Conservation (phyloP, 2,329 filamentous ascomycete genomes). For the Cylindrodendrum hubeiense region DNA sequence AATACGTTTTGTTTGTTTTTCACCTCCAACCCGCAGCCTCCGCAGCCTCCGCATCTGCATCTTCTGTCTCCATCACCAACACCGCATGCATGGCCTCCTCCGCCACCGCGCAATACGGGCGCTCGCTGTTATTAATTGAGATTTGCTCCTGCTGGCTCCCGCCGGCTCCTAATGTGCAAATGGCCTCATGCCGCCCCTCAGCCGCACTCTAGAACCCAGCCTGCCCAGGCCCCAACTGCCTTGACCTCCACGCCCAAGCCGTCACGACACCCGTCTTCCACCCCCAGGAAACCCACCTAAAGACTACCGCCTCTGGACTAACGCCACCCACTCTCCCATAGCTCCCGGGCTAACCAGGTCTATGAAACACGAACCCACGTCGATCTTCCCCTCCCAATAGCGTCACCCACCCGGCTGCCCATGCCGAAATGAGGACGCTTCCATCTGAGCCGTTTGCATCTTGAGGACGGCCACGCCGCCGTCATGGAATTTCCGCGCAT, state of each 20-base stretch:
- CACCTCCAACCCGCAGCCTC: neutral
- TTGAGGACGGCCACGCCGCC: slow-evolving; percentile 2
- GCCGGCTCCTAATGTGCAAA: slow-evolving; percentile 3
- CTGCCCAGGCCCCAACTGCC: neutral
- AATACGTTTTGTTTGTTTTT: neutral
- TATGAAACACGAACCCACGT: slow-evolving; percentile 38
- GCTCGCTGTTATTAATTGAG: neutral
- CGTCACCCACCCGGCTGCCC: slow-evolving; percentile 22
- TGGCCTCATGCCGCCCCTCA: slow-evolving; percentile 22
- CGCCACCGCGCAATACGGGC: slow-evolving; percentile 7
- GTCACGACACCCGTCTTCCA: neutral
- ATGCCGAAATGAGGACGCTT: slow-evolving; percentile 25
- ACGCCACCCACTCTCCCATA: slow-evolving; percentile 29
- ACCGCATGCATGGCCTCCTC: slow-evolving; percentile 15
- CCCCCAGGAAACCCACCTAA: slow-evolving; percentile 17
- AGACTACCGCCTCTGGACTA: slow-evolving; percentile 28
- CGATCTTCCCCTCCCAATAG: slow-evolving; percentile 32
- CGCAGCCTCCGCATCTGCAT: neutral
- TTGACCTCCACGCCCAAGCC: neutral
- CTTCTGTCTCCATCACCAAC: slow-evolving; percentile 8
- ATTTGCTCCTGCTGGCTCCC: neutral
- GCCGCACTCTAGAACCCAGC: slow-evolving; percentile 17
- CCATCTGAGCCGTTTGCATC: neutral
- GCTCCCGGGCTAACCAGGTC: slow-evolving; percentile 31
- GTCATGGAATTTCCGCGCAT: neutral